Evolutionary conservation across 2,329 filamentous ascomycete genomes (phyloP).

Genomic region (Tolypocladium endophyticum): DNA sequence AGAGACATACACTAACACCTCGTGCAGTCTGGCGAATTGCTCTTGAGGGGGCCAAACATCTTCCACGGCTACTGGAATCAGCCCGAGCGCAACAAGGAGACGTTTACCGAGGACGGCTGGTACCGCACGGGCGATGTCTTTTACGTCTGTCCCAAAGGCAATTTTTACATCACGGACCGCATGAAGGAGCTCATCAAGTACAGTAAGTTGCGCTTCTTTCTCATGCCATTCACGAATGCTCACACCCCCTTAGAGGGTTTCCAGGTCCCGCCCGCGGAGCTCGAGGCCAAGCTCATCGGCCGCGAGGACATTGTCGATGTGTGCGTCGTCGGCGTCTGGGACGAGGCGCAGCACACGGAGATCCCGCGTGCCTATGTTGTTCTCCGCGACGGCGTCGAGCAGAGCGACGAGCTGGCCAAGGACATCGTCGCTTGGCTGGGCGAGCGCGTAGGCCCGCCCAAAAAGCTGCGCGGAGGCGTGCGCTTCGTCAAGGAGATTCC

Average conservation of each 20-base stretch:
- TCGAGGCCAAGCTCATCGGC: conserved; percentile 39
- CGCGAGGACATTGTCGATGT: conserved; percentile 41
- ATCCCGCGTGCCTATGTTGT: conserved; percentile 44
- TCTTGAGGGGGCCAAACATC: conserved; percentile 70
- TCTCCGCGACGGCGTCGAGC: conserved; percentile 22
- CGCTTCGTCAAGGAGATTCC: conserved; percentile 57
- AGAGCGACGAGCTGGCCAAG: conserved; percentile 19
- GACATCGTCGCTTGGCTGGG: conserved; percentile 30
- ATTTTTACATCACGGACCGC: conserved; percentile 86
- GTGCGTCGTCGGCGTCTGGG: conserved; percentile 53
- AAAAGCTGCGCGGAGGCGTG: conserved; percentile 62
- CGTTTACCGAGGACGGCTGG: conserved; percentile 67
- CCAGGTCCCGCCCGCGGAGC: conserved; percentile 59
- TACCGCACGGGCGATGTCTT: conserved; percentile 89
- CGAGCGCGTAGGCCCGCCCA: conserved; percentile 52
- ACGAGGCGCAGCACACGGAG: conserved; percentile 52
- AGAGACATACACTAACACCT: neutral
- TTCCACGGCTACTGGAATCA: conserved; percentile 73
- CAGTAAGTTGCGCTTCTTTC: conserved; percentile 24
- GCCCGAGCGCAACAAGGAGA: conserved; percentile 56
- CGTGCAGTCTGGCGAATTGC: conserved; percentile 52
- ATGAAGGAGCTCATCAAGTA: conserved; percentile 56
- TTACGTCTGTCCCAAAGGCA: conserved; percentile 63
- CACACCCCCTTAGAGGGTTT: conserved; percentile 44
- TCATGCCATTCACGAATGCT: conserved; percentile 12